A percentile compares a stretch with the other conserved stretches of the same genome.
Conservation (phyloP, 2,329 filamentous ascomycete genomes). For the Sclerotinia spermophila region DNA sequence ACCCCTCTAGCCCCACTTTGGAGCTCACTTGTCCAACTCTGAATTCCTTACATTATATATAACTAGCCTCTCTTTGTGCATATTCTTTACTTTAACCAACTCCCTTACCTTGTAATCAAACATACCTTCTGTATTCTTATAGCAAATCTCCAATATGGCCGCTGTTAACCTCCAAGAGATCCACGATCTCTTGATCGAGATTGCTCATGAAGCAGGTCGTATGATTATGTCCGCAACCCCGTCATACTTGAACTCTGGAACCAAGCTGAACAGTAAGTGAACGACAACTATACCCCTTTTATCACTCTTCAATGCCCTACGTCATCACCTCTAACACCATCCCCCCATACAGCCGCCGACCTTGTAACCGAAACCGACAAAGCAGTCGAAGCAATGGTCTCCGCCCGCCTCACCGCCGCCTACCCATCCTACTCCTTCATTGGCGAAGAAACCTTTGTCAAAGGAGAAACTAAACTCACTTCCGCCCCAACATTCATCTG, state of each 20-base stretch:
- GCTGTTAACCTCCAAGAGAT: conserved; percentile 58
- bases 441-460: conserved; percentile 73
- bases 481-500: conserved; percentile 71
- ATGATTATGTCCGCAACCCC: conserved; percentile 63
- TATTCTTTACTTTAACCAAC: not conserved
- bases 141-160: conserved; percentile 42
- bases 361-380: conserved; percentile 67
- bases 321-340: conserved; percentile 12
- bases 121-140: not conserved
- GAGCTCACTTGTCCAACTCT: not conserved
- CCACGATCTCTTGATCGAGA: conserved; percentile 55
- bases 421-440: conserved; percentile 63
- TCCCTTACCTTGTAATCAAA: not conserved
- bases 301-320: not conserved
- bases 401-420: conserved; percentile 46
- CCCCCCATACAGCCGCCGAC: conserved; percentile 53
- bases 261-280: conserved; percentile 58
- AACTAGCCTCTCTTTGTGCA: not conserved
- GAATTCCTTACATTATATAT: not conserved
- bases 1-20: conserved; percentile 8
- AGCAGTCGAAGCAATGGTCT: conserved; percentile 61
- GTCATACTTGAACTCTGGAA: conserved; percentile 52
- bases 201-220: conserved; percentile 60
- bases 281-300: conserved; percentile 16
- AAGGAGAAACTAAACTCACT: conserved; percentile 58